These are phyloP conservation scores for Saraca asoca DNA, from an alignment of 331 rosid genomes.

Conservation along the genomic window DNA sequence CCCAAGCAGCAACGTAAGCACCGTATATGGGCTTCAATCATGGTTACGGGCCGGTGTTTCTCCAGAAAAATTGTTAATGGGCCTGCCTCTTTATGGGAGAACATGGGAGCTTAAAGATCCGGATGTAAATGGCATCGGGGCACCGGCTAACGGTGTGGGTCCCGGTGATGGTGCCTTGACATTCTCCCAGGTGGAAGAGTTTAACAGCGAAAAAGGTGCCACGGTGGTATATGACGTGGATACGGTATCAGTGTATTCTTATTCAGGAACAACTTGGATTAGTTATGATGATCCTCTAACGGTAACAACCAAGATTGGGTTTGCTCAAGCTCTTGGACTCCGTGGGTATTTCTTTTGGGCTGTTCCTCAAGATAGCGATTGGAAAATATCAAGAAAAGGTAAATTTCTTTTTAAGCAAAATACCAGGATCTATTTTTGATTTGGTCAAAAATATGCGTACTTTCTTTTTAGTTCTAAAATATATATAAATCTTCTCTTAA, in stretches of 20 bases:
- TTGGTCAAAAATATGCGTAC: too few species aligned
- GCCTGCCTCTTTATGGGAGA: conserved; percentile 59
- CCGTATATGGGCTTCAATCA: conserved; percentile 52
- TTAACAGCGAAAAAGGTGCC: conserved; percentile 30
- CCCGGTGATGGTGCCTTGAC: conserved; percentile 49
- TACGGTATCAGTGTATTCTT: conserved; percentile 60
- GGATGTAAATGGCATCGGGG: conserved; percentile 43
- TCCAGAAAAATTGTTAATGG: conserved; percentile 54
- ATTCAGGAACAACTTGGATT: conserved; percentile 49
- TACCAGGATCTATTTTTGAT: too few species aligned
- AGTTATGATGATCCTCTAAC: conserved; percentile 54
- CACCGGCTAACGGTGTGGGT: conserved; percentile 48
- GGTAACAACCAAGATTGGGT: conserved; percentile 45
- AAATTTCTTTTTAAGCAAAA: not conserved
- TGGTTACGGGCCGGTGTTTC: conserved; percentile 59
- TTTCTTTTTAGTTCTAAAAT: too few species aligned
- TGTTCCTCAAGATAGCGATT: conserved; percentile 48
- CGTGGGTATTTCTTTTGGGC: conserved; percentile 93
- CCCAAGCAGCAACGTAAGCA: conserved; percentile 47
- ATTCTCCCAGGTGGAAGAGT: conserved; percentile 42
- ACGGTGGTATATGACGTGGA: conserved; percentile 50
- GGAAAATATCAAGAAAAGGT: conserved; percentile 65
- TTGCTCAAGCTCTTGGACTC: conserved; percentile 65
- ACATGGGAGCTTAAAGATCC: conserved; percentile 62
- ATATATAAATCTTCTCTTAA: too few species aligned